Evolutionary conservation across 2,329 filamentous ascomycete genomes (phyloP), one percentile per base, ranked within the genome.

Genomic region (Pseudofabraea citricarpa): DNA sequence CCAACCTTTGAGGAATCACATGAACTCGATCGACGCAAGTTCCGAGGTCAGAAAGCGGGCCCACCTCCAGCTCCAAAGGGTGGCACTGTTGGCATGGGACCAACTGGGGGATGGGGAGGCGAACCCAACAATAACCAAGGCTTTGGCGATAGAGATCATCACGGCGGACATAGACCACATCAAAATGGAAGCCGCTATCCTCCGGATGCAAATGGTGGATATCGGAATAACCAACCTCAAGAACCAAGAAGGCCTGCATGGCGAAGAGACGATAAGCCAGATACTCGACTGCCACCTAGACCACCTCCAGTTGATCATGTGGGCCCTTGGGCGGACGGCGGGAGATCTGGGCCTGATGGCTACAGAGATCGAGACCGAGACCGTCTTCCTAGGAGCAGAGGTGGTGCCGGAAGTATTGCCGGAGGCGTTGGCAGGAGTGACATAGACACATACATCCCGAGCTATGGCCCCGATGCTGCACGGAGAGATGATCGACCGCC

Each of bases 1-100:
- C 93, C 93, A 2, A 77, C 72, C 13, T 97, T 95, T 58, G 88
- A 95, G 60, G 91, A 96, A 57, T 95, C 90, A 35, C 93, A 98
- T 65, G 93, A 98, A 64, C 73, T 97, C n/a, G 93, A 98, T 62
- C 80, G 91, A 40, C 81, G 90, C 62, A 94, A 91, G 65, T 91
- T 90, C 55, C 85, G 94, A 53, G 86, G 90, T 46, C 85, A 93
- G 57, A 88, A 88, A 59, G 85, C 85, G 18, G 85, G 83, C 18
- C 75, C 91, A 9, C 91, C 91, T 4, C 91, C 93, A 10, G 93
- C 91, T 1, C 93, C 93, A 0, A 90, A 91, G 54, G 91, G 90
- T 10, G 91, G 89, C 4, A 90, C 88, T 1, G 90, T 95, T 3
- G 91, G 91, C 12, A 81, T 89, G 57, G 79, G 72, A 7, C 72